phyloP scores from a whole-genome alignment of 1,284 basidiomycete species.

The Ceratobasidium sp. region DNA sequence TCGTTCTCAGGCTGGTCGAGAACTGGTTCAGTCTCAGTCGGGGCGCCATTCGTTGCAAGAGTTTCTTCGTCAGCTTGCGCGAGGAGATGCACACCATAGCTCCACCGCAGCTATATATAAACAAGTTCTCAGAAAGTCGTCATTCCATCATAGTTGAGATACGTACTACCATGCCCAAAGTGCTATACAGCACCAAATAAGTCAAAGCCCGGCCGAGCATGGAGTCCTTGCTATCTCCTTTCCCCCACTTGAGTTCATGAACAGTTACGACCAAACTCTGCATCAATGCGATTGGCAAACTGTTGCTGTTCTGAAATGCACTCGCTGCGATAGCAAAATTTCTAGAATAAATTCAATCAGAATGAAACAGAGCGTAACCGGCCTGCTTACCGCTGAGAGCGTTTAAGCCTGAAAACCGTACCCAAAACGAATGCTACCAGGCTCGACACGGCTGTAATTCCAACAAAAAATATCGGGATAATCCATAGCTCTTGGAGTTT shows the following conservation, averaged over 20 bases:
- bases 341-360: conserved; percentile 54
- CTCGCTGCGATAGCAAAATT: conserved; percentile 84
- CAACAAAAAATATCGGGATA: conserved; percentile 77
- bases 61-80: conserved; percentile 70
- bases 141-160: background rate
- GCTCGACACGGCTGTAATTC: conserved; percentile 70
- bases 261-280: conserved; percentile 88
- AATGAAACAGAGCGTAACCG: conserved; percentile 62
- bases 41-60: conserved; percentile 34
- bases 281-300: conserved; percentile 90
- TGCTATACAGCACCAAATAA: conserved; percentile 91
- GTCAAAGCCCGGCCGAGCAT: conserved; percentile 94
- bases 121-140: background rate
- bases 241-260: conserved; percentile 81
- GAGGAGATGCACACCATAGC: conserved; percentile 81
- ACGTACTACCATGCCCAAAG: conserved; percentile 89
- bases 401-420: conserved; percentile 50
- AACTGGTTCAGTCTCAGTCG: conserved; percentile 33
- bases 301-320: conserved; percentile 93
- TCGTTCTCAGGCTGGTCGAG: conserved; percentile 8
- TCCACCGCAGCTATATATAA: conserved; percentile 78
- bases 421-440: conserved; percentile 51
- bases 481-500: conserved; percentile 77
- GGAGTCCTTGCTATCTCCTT: conserved; percentile 78
- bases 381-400: conserved; percentile 50